Evolutionary conservation across 805 yeast genomes (phyloP).

Genomic region (Pichia gijzeniarum): DNA sequence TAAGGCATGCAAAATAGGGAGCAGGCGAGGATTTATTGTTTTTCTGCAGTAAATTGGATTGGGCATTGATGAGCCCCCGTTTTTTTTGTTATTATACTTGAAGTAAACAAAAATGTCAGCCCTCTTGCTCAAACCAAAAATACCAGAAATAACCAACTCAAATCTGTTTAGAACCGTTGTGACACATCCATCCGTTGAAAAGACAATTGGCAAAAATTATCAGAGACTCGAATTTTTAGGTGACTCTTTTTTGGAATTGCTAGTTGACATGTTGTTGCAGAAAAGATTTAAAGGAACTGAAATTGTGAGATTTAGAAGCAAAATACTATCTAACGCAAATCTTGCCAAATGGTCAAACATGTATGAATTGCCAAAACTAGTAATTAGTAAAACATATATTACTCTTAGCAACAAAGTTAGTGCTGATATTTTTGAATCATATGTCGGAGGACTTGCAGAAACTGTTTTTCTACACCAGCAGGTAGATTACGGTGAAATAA

Average conservation of each 20-base stretch:
- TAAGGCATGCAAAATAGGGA: too few relatives aligned
- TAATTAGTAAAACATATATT: background rate
- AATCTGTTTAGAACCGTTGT: background rate
- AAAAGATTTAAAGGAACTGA: background rate
- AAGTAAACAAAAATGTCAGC: background rate
- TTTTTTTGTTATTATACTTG: too few relatives aligned
- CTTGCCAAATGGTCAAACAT: background rate
- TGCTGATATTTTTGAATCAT: constrained; percentile 5
- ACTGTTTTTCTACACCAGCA: background rate
- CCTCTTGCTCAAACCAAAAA: background rate
- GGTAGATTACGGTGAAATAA: background rate
- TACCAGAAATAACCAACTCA: background rate
- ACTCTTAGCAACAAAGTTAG: background rate
- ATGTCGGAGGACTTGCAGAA: background rate
- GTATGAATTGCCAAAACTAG: background rate
- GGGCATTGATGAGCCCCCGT: too few relatives aligned
- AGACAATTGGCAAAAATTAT: background rate
- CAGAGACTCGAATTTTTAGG: constrained; percentile 7
- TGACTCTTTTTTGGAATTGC: constrained; percentile 1
- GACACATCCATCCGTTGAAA: background rate
- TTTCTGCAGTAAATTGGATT: too few relatives aligned
- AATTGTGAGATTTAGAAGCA: background rate
- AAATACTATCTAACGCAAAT: background rate
- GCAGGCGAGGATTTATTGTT: too few relatives aligned
- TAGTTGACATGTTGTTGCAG: background rate